A percentile compares a stretch with the other conserved stretches of the same genome.
phyloP scores from a whole-genome alignment of 2,329 filamentous ascomycete genomes.

The Shiraia bambusicola region DNA sequence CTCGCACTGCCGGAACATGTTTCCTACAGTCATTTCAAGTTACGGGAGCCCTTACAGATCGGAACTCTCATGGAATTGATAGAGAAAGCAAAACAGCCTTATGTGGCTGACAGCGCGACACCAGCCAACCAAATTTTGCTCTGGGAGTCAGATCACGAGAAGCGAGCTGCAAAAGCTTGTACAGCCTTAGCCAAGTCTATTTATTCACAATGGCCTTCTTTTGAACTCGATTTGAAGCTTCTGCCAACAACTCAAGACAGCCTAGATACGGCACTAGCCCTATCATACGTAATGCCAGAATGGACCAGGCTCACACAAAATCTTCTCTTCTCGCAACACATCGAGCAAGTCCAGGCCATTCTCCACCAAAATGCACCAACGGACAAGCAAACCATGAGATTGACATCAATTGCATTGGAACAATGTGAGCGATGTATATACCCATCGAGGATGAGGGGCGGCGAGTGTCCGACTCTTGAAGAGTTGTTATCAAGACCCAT shows the following conservation, averaged over 20 bases:
- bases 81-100: constrained; percentile 15
- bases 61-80: constrained; percentile 39
- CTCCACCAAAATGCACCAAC: constrained; percentile 8
- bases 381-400: neutral
- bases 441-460: neutral
- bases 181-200: constrained; percentile 46
- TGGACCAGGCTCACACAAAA: constrained; percentile 56
- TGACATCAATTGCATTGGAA: neutral
- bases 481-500: neutral
- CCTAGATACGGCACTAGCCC: constrained; percentile 39
- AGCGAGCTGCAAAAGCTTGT: constrained; percentile 34
- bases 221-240: constrained; percentile 31
- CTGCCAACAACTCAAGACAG: constrained; percentile 27
- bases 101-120: neutral
- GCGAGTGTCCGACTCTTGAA: neutral
- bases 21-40: constrained; percentile 39
- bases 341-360: constrained; percentile 48
- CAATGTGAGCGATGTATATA: neutral
- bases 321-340: constrained; percentile 47
- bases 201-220: constrained; percentile 41
- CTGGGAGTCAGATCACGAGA: constrained; percentile 20
- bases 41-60: constrained; percentile 35
- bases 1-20: constrained; percentile 42
- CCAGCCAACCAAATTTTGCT: constrained; percentile 35
- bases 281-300: constrained; percentile 46